Base-by-base conservation (phyloP, 2,329 filamentous ascomycete genomes). In the Fusarium annulatum region DNA sequence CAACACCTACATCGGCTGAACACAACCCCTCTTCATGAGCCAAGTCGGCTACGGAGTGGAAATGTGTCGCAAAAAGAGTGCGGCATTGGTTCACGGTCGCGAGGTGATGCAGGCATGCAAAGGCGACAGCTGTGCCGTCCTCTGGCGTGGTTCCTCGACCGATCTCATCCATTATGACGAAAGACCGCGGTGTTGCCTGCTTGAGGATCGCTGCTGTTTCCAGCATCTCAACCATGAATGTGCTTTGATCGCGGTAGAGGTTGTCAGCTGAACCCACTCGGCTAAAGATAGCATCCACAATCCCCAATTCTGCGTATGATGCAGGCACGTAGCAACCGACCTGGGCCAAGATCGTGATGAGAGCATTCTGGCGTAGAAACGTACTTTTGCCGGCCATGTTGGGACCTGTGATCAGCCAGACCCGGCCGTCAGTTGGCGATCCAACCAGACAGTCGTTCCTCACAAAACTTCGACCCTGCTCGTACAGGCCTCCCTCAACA, bases 141-240 rank as follows among this genome's bases (percentile, higher is more conserved):
- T 96, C 93, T 0, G 96, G 95, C 26, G 96, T 97, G 0, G 97
- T 99, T 14, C 96, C 96, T 53, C 96, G 89, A 2, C 96, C 96
- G 42, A 99, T 94, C 85, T 99, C 96, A 81, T 99, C 96, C 96
- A 99, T 98, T 81, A 99, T 96, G 69, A 96, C 96, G 77, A 99
- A 97, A 1, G 93, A 96, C 30, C 92, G 88, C 3, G 91, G 84
- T 2, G 96, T 98, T 0, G 96, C 96, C 74, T 93, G 88, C 69
- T 92, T 93, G 59, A 99, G 87, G 60, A 99, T 99, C 33, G 93
- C 88, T 4, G 96, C 95, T 26, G 96, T 97, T 83, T 99, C 96
- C 5, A 98, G 88, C 96, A 99, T 99, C 84, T 99, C 96, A 2
- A 98, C 94, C 96, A 99, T 98, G 83, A 99, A 99, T 0, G 97